Percentiles rank a stretch among this genome's conserved stretches.
phyloP scores from a whole-genome alignment of 768 basidiomycete genomes.

The Rhodotorula graminis region DNA sequence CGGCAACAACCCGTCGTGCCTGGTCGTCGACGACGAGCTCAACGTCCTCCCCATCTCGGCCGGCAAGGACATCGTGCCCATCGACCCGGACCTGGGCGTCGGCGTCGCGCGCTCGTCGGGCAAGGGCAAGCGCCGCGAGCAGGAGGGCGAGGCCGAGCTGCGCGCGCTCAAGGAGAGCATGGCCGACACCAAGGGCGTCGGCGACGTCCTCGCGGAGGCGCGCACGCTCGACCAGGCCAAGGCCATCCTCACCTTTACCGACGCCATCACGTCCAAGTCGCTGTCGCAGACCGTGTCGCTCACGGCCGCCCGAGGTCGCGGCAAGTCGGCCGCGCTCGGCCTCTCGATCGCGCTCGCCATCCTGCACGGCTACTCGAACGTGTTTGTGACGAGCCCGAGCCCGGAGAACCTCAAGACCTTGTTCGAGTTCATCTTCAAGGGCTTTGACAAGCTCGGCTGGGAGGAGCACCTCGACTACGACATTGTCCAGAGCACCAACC shows the following conservation, averaged over 20 bases:
- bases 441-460: conserved; percentile 86
- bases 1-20: conserved; percentile 83
- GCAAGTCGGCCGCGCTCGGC: conserved; percentile 95
- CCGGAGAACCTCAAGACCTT: conserved; percentile 96
- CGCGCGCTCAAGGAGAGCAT: conserved; percentile 71
- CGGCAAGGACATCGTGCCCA: conserved; percentile 79
- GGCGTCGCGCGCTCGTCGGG: conserved; percentile 36
- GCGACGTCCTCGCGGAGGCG: conserved; percentile 80
- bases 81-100: conserved; percentile 47
- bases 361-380: conserved; percentile 90
- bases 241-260: conserved; percentile 87
- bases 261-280: conserved; percentile 80
- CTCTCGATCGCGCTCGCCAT: conserved; percentile 88
- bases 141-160: conserved; percentile 55
- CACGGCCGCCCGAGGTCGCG: conserved; percentile 89
- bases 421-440: conserved; percentile 98
- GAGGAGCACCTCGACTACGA: conserved; percentile 98
- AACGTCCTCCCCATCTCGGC: conserved; percentile 94
- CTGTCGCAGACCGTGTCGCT: conserved; percentile 90
- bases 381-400: conserved; percentile 94
- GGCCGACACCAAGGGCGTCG: conserved; percentile 75
- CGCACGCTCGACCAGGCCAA: conserved; percentile 90
- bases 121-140: conserved; percentile 52
- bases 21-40: conserved; percentile 93
- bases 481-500: conserved; percentile 90